These are phyloP conservation scores for Sonneratia alba DNA, from an alignment of 345 rosid genomes.

Conservation along the genomic window DNA sequence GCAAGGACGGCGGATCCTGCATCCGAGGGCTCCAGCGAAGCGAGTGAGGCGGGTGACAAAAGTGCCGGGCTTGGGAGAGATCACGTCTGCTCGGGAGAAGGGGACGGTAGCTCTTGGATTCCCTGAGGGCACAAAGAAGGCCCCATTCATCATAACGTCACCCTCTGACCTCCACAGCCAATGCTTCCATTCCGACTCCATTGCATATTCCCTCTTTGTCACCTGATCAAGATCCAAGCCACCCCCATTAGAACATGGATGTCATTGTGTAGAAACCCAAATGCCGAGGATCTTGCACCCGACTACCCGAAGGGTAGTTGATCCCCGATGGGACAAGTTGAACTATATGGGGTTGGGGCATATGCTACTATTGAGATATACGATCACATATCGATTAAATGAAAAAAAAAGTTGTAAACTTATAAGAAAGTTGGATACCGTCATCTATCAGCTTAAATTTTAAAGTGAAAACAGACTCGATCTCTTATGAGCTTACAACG, in stretches of 20 bases:
- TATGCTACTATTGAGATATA: too few relatives aligned
- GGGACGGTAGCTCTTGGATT: neutral
- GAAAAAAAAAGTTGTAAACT: too few relatives aligned
- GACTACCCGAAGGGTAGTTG: too few relatives aligned
- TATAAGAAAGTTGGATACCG: too few relatives aligned
- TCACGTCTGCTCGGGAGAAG: constrained; percentile 15
- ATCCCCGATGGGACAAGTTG: too few relatives aligned
- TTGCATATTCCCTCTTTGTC: constrained; percentile 34
- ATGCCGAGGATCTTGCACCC: neutral
- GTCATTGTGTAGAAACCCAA: neutral
- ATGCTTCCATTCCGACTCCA: constrained; percentile 24
- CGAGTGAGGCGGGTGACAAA: constrained; percentile 23
- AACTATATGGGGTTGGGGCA: neutral
- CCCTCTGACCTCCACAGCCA: constrained; percentile 37
- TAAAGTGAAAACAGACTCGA: too few relatives aligned
- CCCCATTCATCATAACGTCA: constrained; percentile 36
- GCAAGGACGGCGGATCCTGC: constrained; percentile 25
- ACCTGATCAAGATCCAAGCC: constrained; percentile 21
- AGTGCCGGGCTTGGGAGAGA: constrained; percentile 21
- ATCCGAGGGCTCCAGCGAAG: constrained; percentile 19
- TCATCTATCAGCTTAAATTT: too few relatives aligned
- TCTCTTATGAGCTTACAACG: too few relatives aligned
- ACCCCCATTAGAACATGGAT: neutral
- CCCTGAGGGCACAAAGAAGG: constrained; percentile 26
- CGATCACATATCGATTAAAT: too few relatives aligned